phyloP scores from a whole-genome alignment of 2,329 filamentous ascomycete species.

The Verticillium alfalfae region DNA sequence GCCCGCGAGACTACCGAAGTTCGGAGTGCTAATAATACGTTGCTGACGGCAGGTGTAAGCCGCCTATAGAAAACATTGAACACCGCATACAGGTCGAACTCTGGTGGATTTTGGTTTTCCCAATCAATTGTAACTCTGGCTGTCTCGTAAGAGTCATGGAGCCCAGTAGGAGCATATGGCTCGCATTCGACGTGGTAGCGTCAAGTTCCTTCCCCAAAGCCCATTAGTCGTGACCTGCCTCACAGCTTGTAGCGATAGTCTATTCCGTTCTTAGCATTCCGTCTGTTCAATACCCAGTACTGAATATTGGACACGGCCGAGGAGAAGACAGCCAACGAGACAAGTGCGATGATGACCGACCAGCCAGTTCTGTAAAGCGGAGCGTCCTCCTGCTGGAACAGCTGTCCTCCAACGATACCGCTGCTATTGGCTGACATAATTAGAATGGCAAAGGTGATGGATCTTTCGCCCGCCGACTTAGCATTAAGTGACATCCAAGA shows the following conservation, averaged over 20 bases:
- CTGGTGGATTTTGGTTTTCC: too few species aligned
- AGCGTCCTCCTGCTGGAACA: slow-evolving; percentile 19
- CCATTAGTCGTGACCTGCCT: background rate
- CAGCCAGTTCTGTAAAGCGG: slow-evolving; percentile 19
- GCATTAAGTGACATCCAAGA: slow-evolving; percentile 21
- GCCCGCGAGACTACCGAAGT: background rate
- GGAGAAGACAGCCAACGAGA: background rate
- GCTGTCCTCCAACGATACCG: slow-evolving; percentile 19
- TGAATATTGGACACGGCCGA: slow-evolving; percentile 1
- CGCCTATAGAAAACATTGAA: background rate
- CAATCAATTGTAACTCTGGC: too few species aligned
- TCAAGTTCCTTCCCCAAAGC: background rate
- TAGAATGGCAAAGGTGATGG: slow-evolving; percentile 22
- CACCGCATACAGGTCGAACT: too few species aligned
- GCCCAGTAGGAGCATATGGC: too few species aligned
- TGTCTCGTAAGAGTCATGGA: too few species aligned
- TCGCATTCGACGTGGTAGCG: background rate
- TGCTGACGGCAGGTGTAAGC: background rate
- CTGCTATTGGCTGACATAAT: slow-evolving; percentile 23
- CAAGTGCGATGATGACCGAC: slow-evolving; percentile 15
- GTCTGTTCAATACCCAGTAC: slow-evolving; percentile 2
- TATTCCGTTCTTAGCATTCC: background rate
- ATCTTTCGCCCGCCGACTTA: slow-evolving; percentile 17
- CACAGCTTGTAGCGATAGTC: background rate
- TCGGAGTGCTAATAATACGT: background rate